Evolutionary conservation across 1,284 basidiomycete species (phyloP), one percentile per base, ranked within the genome.

Genomic region (Filobasidium uniguttulatum): DNA sequence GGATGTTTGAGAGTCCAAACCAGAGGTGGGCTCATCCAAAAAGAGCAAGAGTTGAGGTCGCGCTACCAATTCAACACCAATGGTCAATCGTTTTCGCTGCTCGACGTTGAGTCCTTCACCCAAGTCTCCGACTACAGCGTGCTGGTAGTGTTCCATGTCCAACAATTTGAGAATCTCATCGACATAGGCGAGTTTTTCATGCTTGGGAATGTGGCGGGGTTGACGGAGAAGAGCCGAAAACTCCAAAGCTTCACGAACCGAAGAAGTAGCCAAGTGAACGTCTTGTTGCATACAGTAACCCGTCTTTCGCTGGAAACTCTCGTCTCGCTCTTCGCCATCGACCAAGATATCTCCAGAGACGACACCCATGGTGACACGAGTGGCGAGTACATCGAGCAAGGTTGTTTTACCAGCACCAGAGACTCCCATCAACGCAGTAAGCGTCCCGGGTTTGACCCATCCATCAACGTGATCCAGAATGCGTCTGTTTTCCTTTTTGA

Each of bases 1-100:
- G 0, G 89, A 86, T 44, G 80, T 83, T 63, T 90, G 86, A 2
- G 85, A 87, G 63, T 91, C 88, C 25, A 93, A 72, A 38, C 89
- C 87, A 10, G 83, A 85, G 0, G 69, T 70, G 10, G 71, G 71
- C 52, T 88, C 83, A 58, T 88, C 85, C 51, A 86, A 72, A 75
- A 89, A 89, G 22, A 90, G 73, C 0, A 90, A 72, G 3, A 87
- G 71, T 60, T 75, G 80, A 0, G 54, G 54, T 17, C 76, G 83
- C 3, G 83, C 81, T 20, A 83, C 83, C 22, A 86, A 69, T 62
- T 89, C 85, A 30, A 89, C 85, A 43, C 77, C 85, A 51, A 88
- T 88, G 0, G 83, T 87, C 1, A 80, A 78, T 2, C 85, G 75
- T 69, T 90, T 90, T 50, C 78, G 75, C 58, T 83, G 76, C 59